Conservation (phyloP, 306 rosid genomes). For the Boehmeria nivea region DNA sequence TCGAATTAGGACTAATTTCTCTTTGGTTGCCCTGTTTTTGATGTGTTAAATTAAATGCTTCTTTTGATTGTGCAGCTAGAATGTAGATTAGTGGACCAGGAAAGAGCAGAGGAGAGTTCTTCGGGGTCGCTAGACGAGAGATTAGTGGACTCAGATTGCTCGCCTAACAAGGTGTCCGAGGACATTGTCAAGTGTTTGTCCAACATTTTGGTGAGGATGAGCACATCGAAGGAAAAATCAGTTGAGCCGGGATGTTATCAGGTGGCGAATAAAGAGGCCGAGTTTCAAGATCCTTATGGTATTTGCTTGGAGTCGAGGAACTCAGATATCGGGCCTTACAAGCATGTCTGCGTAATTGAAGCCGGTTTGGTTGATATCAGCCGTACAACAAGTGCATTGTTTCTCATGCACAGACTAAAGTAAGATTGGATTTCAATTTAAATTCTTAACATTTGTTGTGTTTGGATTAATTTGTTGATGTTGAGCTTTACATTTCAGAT, state of each 20-base stretch:
- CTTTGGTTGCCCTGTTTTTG: constrained; percentile 12
- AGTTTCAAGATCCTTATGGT: constrained; percentile 69
- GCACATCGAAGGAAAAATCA: constrained; percentile 54
- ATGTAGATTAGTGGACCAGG: constrained; percentile 46
- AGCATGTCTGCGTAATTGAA: constrained; percentile 52
- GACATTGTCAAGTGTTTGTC: constrained; percentile 70
- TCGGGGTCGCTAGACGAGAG: constrained; percentile 42
- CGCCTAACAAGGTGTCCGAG: constrained; percentile 70
- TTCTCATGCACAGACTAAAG: constrained; percentile 69
- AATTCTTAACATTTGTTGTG: neutral
- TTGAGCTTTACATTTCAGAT: constrained; percentile 34
- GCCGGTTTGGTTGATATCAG: constrained; percentile 59
- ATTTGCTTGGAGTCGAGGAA: constrained; percentile 41
- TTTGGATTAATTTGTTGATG: no score
- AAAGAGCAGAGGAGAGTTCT: constrained; percentile 44
- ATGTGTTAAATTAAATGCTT: constrained; percentile 10
- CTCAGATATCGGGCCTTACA: constrained; percentile 62
- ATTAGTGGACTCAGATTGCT: constrained; percentile 34
- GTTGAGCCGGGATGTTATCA: no score
- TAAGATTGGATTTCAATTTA: constrained; percentile 20
- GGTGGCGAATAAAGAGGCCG: constrained; percentile 41
- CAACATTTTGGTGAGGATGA: constrained; percentile 51
- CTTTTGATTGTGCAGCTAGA: constrained; percentile 47
- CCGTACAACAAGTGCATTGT: constrained; percentile 49
- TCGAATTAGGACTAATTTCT: constrained; percentile 18